Evolutionary conservation across 768 basidiomycete genomes (phyloP).

Genomic region (Xerocomellus intermedius): DNA sequence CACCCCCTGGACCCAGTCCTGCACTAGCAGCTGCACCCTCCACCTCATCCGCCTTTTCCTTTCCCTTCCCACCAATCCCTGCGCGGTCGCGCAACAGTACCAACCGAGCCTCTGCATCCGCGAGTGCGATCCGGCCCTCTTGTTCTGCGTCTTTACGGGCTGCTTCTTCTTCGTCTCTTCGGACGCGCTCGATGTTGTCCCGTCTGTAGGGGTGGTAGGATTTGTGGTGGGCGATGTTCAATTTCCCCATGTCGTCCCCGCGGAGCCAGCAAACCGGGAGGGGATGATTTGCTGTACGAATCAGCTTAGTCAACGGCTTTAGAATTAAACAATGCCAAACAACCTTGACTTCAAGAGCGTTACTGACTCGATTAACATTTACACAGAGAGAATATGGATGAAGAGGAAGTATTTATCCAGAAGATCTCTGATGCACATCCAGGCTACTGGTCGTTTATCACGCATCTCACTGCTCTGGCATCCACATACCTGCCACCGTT

Average conservation of each 20-base stretch:
- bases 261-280: no score
- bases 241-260: constrained; percentile 20
- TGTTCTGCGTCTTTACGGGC: constrained; percentile 60
- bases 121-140: constrained; percentile 70
- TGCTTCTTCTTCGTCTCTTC: constrained; percentile 81
- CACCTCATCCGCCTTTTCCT: constrained; percentile 34
- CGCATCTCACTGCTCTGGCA: constrained; percentile 31
- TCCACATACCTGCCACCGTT: constrained; percentile 54
- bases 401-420: constrained; percentile 8
- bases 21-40: constrained; percentile 6
- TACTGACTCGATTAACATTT: neutral
- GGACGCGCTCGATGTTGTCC: constrained; percentile 81
- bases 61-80: constrained; percentile 41
- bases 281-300: neutral
- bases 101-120: constrained; percentile 81
- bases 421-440: constrained; percentile 15
- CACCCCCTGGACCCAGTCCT: neutral
- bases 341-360: neutral
- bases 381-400: constrained; percentile 15
- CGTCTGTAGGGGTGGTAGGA: constrained; percentile 84
- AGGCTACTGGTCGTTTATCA: constrained; percentile 25
- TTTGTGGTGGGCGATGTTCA: constrained; percentile 90
- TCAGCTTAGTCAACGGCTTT: constrained; percentile 14
- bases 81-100: constrained; percentile 61
- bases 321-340: constrained; percentile 18